Base-by-base conservation (phyloP, 2,329 filamentous ascomycete species). In the Pseudocercospora vitis region DNA sequence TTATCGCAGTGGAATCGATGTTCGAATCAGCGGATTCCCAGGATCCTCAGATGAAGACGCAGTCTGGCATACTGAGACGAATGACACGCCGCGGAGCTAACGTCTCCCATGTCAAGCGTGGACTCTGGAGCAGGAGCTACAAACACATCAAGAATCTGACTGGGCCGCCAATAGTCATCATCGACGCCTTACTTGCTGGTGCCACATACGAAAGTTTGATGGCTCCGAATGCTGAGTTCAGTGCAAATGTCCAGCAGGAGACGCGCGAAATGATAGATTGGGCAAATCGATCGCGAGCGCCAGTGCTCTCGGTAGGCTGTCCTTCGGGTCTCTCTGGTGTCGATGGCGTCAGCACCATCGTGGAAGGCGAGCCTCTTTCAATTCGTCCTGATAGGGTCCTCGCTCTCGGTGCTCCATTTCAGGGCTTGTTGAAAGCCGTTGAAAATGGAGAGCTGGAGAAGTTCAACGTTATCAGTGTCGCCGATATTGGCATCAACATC, bases 201-300 rank as follows among this genome's bases (percentile, higher is more conserved):
- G 84, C 91, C 52, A 86, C 89, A 2, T 96, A 96, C 65, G 91
- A 96, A 62, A 90, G 95, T 63, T 78, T 97, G 23, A 83, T 89
- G 29, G 87, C 56, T 3, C 55, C 65, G 2, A 64, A 66, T 42
- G 58, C 61, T 3, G 59, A 62, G 8, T 58, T 63, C 40, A 63
- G 59, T 37, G 56, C 61, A 1, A 86, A 87, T 12, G 88, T 95
- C 61, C 89, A 95, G 68, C 85, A 86, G 3, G 87, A 87, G 0
- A 89, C 90, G 0, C 91, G 95, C 66, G 88, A 95, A 67, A 82
- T 96, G 66, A 94, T 96, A 65, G 87, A 91, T 58, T 97, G 91
- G 91, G 87, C 90, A 2, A 97, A 96, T 68, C 86, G 91, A 59
- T 89, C 86, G 68, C 88, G 91, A 60, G 85, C 90, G 0, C 85